phyloP scores from a whole-genome alignment of 2,329 filamentous ascomycete genomes.

The Trichoderma brevicompactum region DNA sequence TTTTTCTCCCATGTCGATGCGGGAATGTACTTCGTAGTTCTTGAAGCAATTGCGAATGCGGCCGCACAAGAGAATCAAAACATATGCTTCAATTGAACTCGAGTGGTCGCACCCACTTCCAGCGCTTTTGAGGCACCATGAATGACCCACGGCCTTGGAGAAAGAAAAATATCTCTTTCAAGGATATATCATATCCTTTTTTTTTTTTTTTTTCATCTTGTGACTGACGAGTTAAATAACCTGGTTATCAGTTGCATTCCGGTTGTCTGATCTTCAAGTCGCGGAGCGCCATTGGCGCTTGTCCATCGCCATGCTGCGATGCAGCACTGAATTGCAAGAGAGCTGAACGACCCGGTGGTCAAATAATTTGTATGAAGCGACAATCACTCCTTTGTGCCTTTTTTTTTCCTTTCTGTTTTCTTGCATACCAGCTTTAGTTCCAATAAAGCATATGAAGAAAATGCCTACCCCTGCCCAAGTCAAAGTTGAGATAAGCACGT shows the following conservation, averaged over 20 bases:
- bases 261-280: neutral
- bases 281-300: neutral
- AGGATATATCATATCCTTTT: neutral
- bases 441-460: too few relatives aligned
- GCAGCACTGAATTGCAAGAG: neutral
- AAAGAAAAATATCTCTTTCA: neutral
- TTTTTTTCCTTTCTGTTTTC: too few relatives aligned
- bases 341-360: neutral
- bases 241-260: neutral
- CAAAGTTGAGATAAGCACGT: too few relatives aligned
- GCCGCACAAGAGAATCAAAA: neutral
- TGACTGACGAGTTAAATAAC: neutral
- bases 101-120: neutral
- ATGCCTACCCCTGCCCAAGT: too few relatives aligned
- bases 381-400: too few relatives aligned
- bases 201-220: neutral
- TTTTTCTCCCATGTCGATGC: neutral
- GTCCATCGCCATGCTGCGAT: neutral
- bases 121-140: neutral
- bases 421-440: too few relatives aligned
- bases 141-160: neutral
- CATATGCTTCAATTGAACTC: neutral
- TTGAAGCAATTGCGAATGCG: neutral
- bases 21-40: neutral
- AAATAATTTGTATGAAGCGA: neutral